Percentiles rank a stretch among this genome's conserved stretches.
phyloP scores from a whole-genome alignment of 2,329 filamentous ascomycete genomes.

The Metarhizium humberi region DNA sequence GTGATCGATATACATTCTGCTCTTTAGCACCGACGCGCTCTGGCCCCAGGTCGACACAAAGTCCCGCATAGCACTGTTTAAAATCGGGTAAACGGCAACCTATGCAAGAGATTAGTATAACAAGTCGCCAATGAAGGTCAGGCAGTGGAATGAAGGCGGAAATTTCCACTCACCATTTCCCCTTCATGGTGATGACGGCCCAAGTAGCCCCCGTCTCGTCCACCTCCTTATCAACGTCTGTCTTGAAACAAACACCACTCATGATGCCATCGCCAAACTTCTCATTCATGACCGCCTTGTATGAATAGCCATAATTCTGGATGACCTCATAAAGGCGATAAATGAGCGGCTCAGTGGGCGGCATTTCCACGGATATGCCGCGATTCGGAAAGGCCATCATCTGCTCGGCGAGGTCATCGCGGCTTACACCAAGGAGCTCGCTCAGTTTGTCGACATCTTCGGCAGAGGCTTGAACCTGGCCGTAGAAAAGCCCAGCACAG shows the following conservation, averaged over 20 bases:
- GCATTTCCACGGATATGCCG: conserved; percentile 47
- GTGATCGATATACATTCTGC: too few species aligned
- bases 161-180: conserved; percentile 62
- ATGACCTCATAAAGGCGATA: conserved; percentile 91
- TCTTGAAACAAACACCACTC: conserved; percentile 88
- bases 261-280: conserved; percentile 94
- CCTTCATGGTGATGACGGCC: conserved; percentile 75
- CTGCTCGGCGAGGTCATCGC: conserved; percentile 47
- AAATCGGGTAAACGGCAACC: conserved; percentile 25
- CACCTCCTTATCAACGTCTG: conserved; percentile 87
- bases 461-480: conserved; percentile 63
- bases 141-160: not conserved
- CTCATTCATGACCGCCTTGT: conserved; percentile 92
- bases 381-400: conserved; percentile 71
- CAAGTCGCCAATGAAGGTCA: not conserved
- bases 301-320: conserved; percentile 94
- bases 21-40: too few species aligned
- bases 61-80: conserved; percentile 3
- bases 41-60: too few species aligned
- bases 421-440: conserved; percentile 51
- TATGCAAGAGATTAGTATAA: conserved; percentile 2
- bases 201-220: conserved; percentile 73
- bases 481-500: conserved; percentile 83
- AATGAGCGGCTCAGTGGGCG: conserved; percentile 41
- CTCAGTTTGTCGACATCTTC: conserved; percentile 62